A percentile compares a stretch with the other conserved stretches of the same genome.
Conservation (phyloP, 129 eudicot genomes). For the Silybum marianum region DNA sequence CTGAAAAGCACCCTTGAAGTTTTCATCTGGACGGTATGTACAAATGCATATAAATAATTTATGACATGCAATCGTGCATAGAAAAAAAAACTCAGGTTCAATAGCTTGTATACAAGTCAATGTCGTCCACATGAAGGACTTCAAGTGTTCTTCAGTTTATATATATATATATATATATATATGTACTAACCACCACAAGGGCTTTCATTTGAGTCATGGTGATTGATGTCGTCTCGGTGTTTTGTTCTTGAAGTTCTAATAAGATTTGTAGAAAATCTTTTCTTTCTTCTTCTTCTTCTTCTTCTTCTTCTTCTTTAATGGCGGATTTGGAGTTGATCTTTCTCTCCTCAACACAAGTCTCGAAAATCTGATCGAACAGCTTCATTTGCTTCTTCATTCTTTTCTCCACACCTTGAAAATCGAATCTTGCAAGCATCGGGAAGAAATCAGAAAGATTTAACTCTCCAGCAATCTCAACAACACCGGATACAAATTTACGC, state of each 20-base stretch:
- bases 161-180: too few relatives aligned
- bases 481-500: slow-evolving; percentile 16
- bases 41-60: too few relatives aligned
- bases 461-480: slow-evolving; percentile 32
- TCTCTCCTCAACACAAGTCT: slow-evolving; percentile 29
- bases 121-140: too few relatives aligned
- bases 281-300: slow-evolving; percentile 6
- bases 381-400: slow-evolving; percentile 28
- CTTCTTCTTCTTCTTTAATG: background rate
- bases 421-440: slow-evolving; percentile 34
- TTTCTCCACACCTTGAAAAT: slow-evolving; percentile 34
- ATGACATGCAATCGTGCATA: too few relatives aligned
- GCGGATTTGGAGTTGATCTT: background rate
- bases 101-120: too few relatives aligned
- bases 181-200: slow-evolving; percentile 25
- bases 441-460: slow-evolving; percentile 43
- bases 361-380: slow-evolving; percentile 26
- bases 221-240: slow-evolving; percentile 20
- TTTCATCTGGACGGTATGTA: too few relatives aligned
- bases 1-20: too few relatives aligned
- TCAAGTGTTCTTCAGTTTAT: too few relatives aligned
- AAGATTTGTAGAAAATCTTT: slow-evolving; percentile 31
- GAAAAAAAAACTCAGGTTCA: too few relatives aligned
- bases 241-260: slow-evolving; percentile 25
- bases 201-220: slow-evolving; percentile 32